Conservation (phyloP, 2,329 filamentous ascomycete species). For the Beauveria pseudobassiana region DNA sequence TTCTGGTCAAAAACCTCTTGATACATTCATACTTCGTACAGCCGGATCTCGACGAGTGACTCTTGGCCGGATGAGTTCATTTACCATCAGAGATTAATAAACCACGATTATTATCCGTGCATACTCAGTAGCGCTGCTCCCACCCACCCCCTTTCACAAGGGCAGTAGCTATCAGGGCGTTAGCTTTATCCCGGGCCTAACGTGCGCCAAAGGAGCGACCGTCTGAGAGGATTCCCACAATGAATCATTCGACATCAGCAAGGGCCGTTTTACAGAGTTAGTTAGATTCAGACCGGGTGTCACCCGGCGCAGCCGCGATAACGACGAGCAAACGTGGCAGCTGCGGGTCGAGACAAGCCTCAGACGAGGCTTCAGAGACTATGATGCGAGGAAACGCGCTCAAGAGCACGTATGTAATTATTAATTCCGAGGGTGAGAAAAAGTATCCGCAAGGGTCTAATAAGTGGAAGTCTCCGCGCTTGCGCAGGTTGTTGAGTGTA, state of each 20-base stretch:
- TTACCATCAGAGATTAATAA: background rate
- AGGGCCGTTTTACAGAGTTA: background rate
- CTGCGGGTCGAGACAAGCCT: background rate
- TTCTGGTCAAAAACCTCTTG: too few relatives aligned
- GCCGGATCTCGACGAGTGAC: background rate
- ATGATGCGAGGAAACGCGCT: background rate
- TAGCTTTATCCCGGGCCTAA: background rate
- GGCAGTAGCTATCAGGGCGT: background rate
- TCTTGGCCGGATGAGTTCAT: background rate
- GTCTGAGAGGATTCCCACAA: slow-evolving; percentile 1
- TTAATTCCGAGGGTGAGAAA: background rate
- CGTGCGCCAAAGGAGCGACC: background rate
- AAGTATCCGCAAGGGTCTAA: background rate
- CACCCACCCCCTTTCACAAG: background rate
- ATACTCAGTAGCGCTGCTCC: background rate
- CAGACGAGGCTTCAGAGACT: too few relatives aligned
- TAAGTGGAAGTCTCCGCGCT: background rate
- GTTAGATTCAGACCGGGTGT: background rate
- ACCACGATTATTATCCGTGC: background rate
- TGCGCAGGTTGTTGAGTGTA: too few relatives aligned
- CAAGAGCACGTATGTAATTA: background rate
- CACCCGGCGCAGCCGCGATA: background rate
- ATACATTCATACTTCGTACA: too few relatives aligned
- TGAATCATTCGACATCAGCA: slow-evolving; percentile 9
- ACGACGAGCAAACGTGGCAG: background rate